Evolutionary conservation across 495 filamentous ascomycete species (phyloP), one percentile per base, ranked within the genome.

Genomic region (Hyaloscypha hepaticicola): DNA sequence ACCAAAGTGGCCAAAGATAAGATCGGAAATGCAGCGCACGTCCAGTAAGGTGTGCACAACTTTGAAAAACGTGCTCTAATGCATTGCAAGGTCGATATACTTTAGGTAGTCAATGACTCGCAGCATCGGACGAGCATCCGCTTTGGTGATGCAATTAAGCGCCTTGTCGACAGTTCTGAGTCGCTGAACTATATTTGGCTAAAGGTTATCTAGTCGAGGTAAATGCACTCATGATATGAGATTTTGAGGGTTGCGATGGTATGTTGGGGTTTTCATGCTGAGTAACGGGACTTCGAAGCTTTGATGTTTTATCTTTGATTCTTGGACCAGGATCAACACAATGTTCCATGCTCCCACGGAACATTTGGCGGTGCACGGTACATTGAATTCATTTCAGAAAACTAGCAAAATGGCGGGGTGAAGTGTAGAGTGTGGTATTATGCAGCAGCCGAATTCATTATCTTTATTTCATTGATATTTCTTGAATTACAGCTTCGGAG

Each of bases 1-100:
- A n/a, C n/a, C n/a, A n/a, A n/a, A n/a, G n/a, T n/a, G n/a, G 21
- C 50, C 26, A 53, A 53, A 53, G 50, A 53, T 53, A 53, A 53
- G 50, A 53, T 53, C 50, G 50, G 50, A 53, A 16, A 28, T 28
- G 50, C 26, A 53, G 11, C 50, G 50, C 50, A 53, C 50, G 50
- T 53, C 14, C 50, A n/a, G 38, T 45, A 16, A 16, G 3, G 38
- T 45, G 38, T 45, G 38, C 38, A 45, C 38, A 16, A 16, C 38
- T 45, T 45, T 16, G n/a, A 45, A 14, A 41, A 45, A 45, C 38
- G 38, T 45, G 38, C 38, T 45, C 38, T 45, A 16, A 9, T 16
- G 38, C 38, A 9, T 45, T 45, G 38, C 19, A 16, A 45, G 38
- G 38, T 19, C 38, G 6, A 45, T 45, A 45, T 45, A 33, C 12